A percentile compares a stretch with the other conserved stretches of the same genome.
phyloP scores from a whole-genome alignment of 371 early-diverging fungal species.

The Polyrhizophydium stewartii region DNA sequence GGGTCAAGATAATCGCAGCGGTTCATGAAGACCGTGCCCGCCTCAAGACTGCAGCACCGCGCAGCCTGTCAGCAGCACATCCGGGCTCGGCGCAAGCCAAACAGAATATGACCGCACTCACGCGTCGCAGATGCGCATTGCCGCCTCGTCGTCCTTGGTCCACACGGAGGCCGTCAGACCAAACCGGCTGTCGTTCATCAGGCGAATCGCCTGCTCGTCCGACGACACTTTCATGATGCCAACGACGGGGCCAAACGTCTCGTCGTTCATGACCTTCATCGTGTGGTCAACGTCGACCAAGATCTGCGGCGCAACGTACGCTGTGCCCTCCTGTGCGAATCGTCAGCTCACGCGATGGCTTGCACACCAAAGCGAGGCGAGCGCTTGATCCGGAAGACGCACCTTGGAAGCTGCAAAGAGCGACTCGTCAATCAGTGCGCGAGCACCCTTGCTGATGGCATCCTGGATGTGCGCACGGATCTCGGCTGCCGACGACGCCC shows the following conservation, averaged over 20 bases:
- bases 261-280: constrained; percentile 79
- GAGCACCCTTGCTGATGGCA: constrained; percentile 69
- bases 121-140: constrained; percentile 50
- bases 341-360: not conserved
- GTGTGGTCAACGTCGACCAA: constrained; percentile 66
- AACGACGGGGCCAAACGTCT: constrained; percentile 84
- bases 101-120: not conserved
- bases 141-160: constrained; percentile 64
- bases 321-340: constrained; percentile 34
- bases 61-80: not conserved
- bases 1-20: constrained; percentile 78
- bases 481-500: constrained; percentile 58
- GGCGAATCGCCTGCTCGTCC: constrained; percentile 69
- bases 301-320: constrained; percentile 74
- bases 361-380: not conserved
- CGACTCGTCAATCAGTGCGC: constrained; percentile 52
- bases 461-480: constrained; percentile 68
- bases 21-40: constrained; percentile 86
- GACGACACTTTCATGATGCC: constrained; percentile 66
- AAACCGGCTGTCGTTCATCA: constrained; percentile 80
- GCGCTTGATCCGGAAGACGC: too few relatives aligned
- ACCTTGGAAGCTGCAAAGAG: constrained; percentile 59
- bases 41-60: constrained; percentile 40
- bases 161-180: constrained; percentile 85
- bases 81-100: not conserved